A percentile compares a stretch with the other conserved stretches of the same genome.
These are phyloP conservation scores for Lactarius hatsudake DNA, from an alignment of 768 basidiomycete species.

Conservation along the genomic window DNA sequence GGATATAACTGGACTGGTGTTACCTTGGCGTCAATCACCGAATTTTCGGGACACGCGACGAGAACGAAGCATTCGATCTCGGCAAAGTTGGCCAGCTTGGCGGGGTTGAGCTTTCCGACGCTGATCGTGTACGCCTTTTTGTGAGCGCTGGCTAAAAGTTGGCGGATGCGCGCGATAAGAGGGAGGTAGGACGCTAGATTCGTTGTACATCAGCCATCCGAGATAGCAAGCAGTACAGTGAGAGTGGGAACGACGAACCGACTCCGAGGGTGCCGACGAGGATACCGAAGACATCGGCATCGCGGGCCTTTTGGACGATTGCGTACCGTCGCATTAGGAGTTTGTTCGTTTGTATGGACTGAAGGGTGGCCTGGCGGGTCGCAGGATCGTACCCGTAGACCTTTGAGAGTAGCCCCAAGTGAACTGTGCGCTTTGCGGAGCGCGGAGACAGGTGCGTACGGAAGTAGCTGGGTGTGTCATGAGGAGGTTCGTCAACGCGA, in stretches of 20 bases:
- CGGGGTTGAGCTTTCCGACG: conserved; percentile 92
- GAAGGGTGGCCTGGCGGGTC: conserved; percentile 44
- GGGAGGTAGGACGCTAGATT: conserved; percentile 76
- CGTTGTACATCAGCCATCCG: background rate
- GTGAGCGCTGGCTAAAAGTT: conserved; percentile 56
- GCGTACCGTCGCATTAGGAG: conserved; percentile 90
- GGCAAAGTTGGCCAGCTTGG: conserved; percentile 93
- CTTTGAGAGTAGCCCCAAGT: conserved; percentile 38
- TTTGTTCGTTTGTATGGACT: conserved; percentile 70
- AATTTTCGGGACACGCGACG: conserved; percentile 93
- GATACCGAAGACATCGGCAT: conserved; percentile 93
- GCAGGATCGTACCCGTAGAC: conserved; percentile 75
- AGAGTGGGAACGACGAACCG: conserved; percentile 46
- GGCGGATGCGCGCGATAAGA: conserved; percentile 78
- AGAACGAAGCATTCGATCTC: conserved; percentile 96
- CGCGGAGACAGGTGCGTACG: conserved; percentile 37
- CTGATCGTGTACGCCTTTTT: conserved; percentile 95
- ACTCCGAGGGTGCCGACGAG: conserved; percentile 93
- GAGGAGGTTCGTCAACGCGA: conserved; percentile 79
- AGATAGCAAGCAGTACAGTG: background rate
- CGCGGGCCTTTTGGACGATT: conserved; percentile 79
- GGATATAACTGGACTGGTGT: conserved; percentile 6
- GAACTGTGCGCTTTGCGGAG: background rate
- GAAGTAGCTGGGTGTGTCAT: conserved; percentile 71
- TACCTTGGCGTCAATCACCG: conserved; percentile 71